Evolutionary conservation across 441 rosid genomes (phyloP), one percentile per base, ranked within the genome.

Genomic region (Gossypium davidsonii): DNA sequence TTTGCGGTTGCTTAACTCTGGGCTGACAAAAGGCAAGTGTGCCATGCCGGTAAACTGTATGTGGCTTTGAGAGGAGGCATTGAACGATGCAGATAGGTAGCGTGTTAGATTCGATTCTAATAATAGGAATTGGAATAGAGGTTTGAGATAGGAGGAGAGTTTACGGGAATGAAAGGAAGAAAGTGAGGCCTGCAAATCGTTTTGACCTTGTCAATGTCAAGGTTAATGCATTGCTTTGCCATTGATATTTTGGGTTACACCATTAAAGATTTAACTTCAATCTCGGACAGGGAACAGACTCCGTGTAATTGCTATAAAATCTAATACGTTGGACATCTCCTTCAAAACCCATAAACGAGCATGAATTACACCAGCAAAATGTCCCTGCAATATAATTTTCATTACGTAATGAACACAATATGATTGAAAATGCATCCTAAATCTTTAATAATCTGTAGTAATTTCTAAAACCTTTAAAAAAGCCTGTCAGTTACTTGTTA

Each of bases 201-300:
- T 37, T 81, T 76, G 85, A 83, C 85, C 75, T 44, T 31, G 80
- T 77, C 84, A 78, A n/a, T 12, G 60, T 57, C 31, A 21, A 8
- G 3, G 58, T 53, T 21, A 52, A 60, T 52, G 4, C 17, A 3
- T 17, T 25, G 12, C 56, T 46, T 65, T 48, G 8, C 52, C 37
- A 37, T 46, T 17, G 65, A 31, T 37, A 39, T 34, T 34, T 34
- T 34, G 37, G 21, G 25, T 73, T 4, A 34, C 76, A 12, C 49
- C 55, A 51, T 73, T 9, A 23, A 26, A 52, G 23, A 55, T 12
- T 5, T 44, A 1, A 39, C 70, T 65, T 46, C 28, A 44, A 65
- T 18, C 17, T 65, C 42, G 70, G 31, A 44, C 11, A 34, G 52
- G 52, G 31, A 42, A 44, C 34, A 20, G 18, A 62, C 48, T 61